A percentile compares a stretch with the other conserved stretches of the same genome.
These are phyloP conservation scores for Tylopilus balloui DNA, from an alignment of 768 basidiomycete genomes.

Conservation along the genomic window DNA sequence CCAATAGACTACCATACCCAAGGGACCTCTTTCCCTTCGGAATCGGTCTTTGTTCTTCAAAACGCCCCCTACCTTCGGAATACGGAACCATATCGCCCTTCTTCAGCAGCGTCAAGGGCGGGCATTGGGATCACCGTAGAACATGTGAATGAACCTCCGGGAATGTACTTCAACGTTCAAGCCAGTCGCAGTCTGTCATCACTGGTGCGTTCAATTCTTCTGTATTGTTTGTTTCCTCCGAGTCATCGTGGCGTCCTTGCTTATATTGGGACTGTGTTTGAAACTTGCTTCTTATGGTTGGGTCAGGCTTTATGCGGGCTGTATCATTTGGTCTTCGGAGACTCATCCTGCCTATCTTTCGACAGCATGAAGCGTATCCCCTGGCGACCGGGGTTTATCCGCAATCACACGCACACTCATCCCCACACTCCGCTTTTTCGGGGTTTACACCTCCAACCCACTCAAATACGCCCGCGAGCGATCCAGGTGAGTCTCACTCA, in stretches of 20 bases:
- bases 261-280: too few relatives aligned
- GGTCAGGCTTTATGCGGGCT: too few relatives aligned
- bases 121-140: conserved; percentile 18
- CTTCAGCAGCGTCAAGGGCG: conserved; percentile 1
- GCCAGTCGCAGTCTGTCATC: conserved; percentile 20
- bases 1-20: conserved; percentile 3
- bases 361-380: conserved; percentile 16
- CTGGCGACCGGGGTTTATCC: background rate
- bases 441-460: conserved; percentile 24
- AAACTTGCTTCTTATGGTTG: background rate
- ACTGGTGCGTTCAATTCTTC: conserved; percentile 17
- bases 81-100: conserved; percentile 2
- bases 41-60: conserved; percentile 1
- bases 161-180: conserved; percentile 13
- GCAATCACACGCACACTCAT: conserved; percentile 12
- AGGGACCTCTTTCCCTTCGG: conserved; percentile 4
- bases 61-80: conserved; percentile 1
- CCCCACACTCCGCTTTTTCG: conserved; percentile 19
- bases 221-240: background rate
- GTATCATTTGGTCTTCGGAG: background rate
- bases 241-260: too few relatives aligned
- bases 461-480: conserved; percentile 25
- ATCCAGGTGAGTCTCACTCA: conserved; percentile 21
- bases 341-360: background rate
- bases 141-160: conserved; percentile 9